Evolutionary conservation across 495 filamentous ascomycete species (phyloP).

Genomic region (Venustampulla echinocandica): DNA sequence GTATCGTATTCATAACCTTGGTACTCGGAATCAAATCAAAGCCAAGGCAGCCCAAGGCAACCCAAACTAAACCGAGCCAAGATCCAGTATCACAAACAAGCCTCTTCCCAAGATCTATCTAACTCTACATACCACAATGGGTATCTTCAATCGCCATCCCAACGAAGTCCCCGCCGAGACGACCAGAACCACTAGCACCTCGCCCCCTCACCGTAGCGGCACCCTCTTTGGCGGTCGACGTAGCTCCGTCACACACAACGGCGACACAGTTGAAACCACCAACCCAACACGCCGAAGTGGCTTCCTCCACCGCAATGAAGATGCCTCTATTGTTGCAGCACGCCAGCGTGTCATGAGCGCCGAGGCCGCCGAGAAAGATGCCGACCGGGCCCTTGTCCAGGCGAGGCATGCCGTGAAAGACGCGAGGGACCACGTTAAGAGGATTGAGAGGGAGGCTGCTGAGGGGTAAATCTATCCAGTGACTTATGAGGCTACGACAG

Average conservation of each 20-base stretch:
- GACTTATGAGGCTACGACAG: too few relatives aligned
- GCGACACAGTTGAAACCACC: slow-evolving; percentile 24
- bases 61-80: too few relatives aligned
- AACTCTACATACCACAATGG: too few relatives aligned
- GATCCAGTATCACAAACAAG: too few relatives aligned
- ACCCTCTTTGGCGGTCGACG: slow-evolving; percentile 38
- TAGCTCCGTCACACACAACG: slow-evolving; percentile 30
- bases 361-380: slow-evolving; percentile 52
- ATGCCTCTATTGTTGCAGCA: slow-evolving; percentile 49
- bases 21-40: too few relatives aligned
- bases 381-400: slow-evolving; percentile 49
- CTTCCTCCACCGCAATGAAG: slow-evolving; percentile 33
- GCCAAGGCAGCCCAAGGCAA: too few relatives aligned
- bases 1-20: too few relatives aligned
- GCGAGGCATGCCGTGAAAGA: slow-evolving; percentile 49
- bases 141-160: not conserved
- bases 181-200: not conserved
- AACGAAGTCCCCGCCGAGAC: slow-evolving; percentile 16
- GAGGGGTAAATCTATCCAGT: slow-evolving; percentile 42
- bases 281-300: slow-evolving; percentile 13
- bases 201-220: slow-evolving; percentile 28
- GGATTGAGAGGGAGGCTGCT: slow-evolving; percentile 52
- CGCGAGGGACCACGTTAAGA: slow-evolving; percentile 53
- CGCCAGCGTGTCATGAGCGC: slow-evolving; percentile 48
- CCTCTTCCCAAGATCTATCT: too few relatives aligned